Evolutionary conservation across 2,329 filamentous ascomycete genomes (phyloP).

Genomic region (Trichoderma arundinaceum): DNA sequence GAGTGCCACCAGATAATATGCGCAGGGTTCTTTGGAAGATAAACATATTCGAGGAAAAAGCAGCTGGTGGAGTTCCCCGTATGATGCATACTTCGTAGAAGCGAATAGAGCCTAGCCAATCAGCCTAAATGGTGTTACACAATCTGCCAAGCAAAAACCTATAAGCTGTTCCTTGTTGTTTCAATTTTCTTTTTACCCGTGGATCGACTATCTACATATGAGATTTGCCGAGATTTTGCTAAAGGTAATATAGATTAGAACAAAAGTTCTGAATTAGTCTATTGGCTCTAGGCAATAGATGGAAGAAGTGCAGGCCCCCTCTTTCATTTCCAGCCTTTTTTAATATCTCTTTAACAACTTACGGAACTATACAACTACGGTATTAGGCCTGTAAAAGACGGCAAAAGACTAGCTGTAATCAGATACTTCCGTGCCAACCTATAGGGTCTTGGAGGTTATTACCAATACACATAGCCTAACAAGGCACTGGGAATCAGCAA

Average conservation of each 20-base stretch:
- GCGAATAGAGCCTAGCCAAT: constrained; percentile 16
- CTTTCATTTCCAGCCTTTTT: no score
- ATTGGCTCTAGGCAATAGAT: neutral
- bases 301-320: neutral
- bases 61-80: neutral
- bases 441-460: constrained; percentile 18
- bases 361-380: constrained; percentile 2
- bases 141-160: neutral
- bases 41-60: no score
- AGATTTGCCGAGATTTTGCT: constrained; percentile 25
- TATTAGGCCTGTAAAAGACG: constrained; percentile 3
- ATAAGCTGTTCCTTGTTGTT: neutral
- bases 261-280: neutral
- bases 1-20: no score
- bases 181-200: constrained; percentile 3
- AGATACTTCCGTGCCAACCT: constrained; percentile 7
- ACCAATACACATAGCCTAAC: constrained; percentile 6
- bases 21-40: no score
- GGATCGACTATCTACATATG: neutral
- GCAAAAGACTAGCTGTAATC: neutral
- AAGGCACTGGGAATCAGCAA: neutral
- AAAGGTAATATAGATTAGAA: constrained; percentile 11
- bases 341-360: neutral
- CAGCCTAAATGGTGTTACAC: constrained; percentile 19
- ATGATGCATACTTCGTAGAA: neutral